Conservation (phyloP, 2,329 filamentous ascomycete species). For the Camillea tinctor region DNA sequence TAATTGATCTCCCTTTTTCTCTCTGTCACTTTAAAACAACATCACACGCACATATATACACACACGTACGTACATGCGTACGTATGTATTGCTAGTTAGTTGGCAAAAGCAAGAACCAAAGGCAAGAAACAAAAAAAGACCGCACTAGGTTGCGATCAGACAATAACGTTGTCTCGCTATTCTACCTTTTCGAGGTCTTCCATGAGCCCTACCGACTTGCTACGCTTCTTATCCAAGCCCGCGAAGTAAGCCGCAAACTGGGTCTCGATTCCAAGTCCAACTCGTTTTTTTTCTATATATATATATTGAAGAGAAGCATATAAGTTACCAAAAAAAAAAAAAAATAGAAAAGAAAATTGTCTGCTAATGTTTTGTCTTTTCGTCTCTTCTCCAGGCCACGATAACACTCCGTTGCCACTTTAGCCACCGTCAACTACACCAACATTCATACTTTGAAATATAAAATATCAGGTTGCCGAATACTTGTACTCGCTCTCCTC, state of each 20-base stretch:
- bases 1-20: slow-evolving; percentile 18
- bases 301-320: not conserved
- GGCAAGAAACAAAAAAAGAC: too few species aligned
- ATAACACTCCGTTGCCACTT: slow-evolving; percentile 55
- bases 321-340: not conserved
- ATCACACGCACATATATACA: too few species aligned
- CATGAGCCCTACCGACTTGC: slow-evolving; percentile 90
- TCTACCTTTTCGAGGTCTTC: slow-evolving; percentile 46
- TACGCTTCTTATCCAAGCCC: slow-evolving; percentile 91
- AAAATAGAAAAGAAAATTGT: not conserved
- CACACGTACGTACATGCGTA: too few species aligned
- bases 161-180: slow-evolving; percentile 24
- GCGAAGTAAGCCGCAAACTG: slow-evolving; percentile 68
- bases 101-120: too few species aligned
- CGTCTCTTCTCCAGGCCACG: slow-evolving; percentile 45
- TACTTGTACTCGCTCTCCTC: slow-evolving; percentile 10
- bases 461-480: slow-evolving; percentile 14
- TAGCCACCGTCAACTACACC: too few species aligned
- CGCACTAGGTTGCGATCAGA: slow-evolving; percentile 16
- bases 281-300: not conserved
- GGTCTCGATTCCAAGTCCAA: slow-evolving; percentile 2
- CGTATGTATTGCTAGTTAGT: slow-evolving; percentile 11
- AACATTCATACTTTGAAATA: too few species aligned
- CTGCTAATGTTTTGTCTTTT: slow-evolving; percentile 6
- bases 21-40: not conserved